phyloP scores from a whole-genome alignment of 371 early-diverging fungal genomes.

The Apophysomyces sp. region DNA sequence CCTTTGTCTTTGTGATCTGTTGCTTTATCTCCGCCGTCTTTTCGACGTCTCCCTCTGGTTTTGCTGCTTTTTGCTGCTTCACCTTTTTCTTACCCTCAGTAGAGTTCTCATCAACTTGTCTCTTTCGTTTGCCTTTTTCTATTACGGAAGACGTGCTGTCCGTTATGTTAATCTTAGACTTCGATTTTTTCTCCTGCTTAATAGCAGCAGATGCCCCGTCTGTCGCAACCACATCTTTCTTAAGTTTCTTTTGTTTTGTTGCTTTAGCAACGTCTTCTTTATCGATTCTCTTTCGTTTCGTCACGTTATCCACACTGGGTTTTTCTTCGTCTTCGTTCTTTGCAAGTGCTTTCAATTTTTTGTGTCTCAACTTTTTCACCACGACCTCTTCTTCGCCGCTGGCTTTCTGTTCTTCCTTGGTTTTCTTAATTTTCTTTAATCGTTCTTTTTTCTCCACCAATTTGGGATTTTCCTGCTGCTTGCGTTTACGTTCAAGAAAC shows the following conservation, averaged over 20 bases:
- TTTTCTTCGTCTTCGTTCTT: slow-evolving; percentile 9
- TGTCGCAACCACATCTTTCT: background rate
- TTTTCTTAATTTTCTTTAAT: slow-evolving; percentile 31
- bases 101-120: background rate
- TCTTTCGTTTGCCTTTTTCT: background rate
- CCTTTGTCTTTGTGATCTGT: background rate
- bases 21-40: background rate
- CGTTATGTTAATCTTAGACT: background rate
- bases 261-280: background rate
- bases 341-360: slow-evolving; percentile 6
- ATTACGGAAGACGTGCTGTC: background rate
- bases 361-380: slow-evolving; percentile 12
- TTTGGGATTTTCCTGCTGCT: slow-evolving; percentile 41
- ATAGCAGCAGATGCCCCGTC: background rate
- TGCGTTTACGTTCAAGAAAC: slow-evolving; percentile 70
- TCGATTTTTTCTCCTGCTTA: background rate
- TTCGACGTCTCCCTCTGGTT: background rate
- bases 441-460: slow-evolving; percentile 43
- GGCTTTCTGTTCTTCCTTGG: slow-evolving; percentile 9
- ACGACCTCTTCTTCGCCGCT: slow-evolving; percentile 11
- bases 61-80: background rate
- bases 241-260: background rate
- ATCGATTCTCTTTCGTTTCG: background rate
- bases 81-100: background rate
- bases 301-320: background rate